Percentiles rank a stretch among this genome's conserved stretches.
Conservation (phyloP, 768 basidiomycete genomes). For the Dacryopinax primogenitus region DNA sequence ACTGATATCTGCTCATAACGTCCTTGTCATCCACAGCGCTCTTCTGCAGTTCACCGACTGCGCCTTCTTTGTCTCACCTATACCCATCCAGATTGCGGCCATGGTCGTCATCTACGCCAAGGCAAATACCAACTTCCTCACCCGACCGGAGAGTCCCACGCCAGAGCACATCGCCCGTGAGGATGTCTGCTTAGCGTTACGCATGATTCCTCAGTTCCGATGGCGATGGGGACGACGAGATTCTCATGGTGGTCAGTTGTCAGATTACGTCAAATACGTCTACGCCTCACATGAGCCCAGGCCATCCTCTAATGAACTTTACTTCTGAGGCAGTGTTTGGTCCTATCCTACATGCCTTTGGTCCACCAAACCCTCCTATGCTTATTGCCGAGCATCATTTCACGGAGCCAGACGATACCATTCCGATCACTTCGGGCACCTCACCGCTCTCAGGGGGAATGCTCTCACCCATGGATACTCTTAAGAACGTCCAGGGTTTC, state of each 20-base stretch:
- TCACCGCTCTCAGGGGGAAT: neutral
- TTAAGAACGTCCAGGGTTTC: neutral
- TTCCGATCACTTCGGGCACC: neutral
- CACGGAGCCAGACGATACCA: neutral
- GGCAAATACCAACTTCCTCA: constrained; percentile 4
- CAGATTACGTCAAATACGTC: constrained; percentile 75
- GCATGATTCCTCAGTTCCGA: constrained; percentile 77
- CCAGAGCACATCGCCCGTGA: constrained; percentile 63
- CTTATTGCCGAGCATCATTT: constrained; percentile 41
- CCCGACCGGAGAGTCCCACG: constrained; percentile 41
- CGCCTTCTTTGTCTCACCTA: constrained; percentile 79
- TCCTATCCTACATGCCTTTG: constrained; percentile 18
- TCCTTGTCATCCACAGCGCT: constrained; percentile 71
- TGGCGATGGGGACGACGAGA: constrained; percentile 90
- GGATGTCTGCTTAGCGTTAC: constrained; percentile 75
- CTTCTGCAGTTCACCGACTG: constrained; percentile 75
- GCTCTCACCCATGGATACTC: neutral
- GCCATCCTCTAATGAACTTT: constrained; percentile 4
- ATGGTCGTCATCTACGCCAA: constrained; percentile 72
- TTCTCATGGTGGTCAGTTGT: constrained; percentile 61
- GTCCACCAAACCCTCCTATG: constrained; percentile 33
- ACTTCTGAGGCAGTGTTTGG: constrained; percentile 24
- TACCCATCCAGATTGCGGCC: constrained; percentile 76
- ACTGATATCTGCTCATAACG: constrained; percentile 75
- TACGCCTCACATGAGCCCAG: constrained; percentile 52